Base-by-base conservation (phyloP, 1,139 yeast species). In the Magnusiomyces suaveolens region DNA sequence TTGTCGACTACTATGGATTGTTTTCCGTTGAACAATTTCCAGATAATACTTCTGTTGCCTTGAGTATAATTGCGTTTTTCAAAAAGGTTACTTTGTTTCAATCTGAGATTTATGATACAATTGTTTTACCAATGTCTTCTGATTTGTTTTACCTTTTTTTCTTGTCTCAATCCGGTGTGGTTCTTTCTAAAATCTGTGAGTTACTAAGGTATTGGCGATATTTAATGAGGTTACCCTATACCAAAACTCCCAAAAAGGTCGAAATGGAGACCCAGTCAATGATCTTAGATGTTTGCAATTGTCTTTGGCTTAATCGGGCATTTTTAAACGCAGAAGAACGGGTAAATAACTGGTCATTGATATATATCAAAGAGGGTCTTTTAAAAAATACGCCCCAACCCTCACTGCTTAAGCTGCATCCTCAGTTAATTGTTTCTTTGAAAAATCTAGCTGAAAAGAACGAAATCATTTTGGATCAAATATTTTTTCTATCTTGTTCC, bases 101-200 rank as follows among this genome's bases (percentile, higher is more conserved):
- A 2, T 55, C 59, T n/a, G 43, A 56, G 1, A 47, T 54, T 1
- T 56, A 69, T 1, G 54, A 59, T n/a, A 58, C 67, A 1, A 48
- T 60, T 2, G 62, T 62, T 32, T 57, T 76, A 18, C 67, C 77
- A 0, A 64, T 76, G 0, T 75, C 80, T 0, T 74, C 77, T 0
- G 57, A 71, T 1, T 53, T 80, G 16, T 62, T 72, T 0, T 74
- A 76, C 55, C 59, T 68, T 1, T 60, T 75, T 4, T 59, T 76
- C 10, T 69, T 78, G 46, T 66, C 69, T 46, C 66, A 62, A 38
- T 74, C 76, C 56, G 76, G 85, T 1, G 59, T 75, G 0, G 61
- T 77, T 1, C 64, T 78, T 2, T 76, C 84, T 1, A 74, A 73
- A 39, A 56, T 75, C 1, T 79, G 86, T 63, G 75, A 74, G 1